phyloP scores from a whole-genome alignment of 2,329 filamentous ascomycete genomes.

The Fusarium subtropicale region DNA sequence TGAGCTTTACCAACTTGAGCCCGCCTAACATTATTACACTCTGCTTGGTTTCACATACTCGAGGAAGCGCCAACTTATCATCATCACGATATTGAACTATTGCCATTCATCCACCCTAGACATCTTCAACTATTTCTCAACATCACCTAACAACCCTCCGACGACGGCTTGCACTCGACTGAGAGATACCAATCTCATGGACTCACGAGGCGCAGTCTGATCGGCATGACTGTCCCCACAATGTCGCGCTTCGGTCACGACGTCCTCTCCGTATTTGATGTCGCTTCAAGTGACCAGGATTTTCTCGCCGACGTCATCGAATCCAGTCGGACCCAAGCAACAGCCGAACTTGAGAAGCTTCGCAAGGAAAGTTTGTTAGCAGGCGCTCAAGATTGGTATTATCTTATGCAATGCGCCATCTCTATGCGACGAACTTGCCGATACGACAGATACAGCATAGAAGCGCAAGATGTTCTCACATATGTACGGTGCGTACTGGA shows the following conservation, averaged over 20 bases:
- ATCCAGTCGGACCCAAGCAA: slow-evolving; percentile 36
- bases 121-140: not conserved
- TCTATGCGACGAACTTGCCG: slow-evolving; percentile 42
- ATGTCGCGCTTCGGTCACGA: slow-evolving; percentile 42
- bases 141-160: not conserved
- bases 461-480: slow-evolving; percentile 51
- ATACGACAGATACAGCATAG: slow-evolving; percentile 37
- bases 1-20: not conserved
- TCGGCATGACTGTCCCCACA: slow-evolving; percentile 30
- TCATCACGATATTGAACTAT: not conserved
- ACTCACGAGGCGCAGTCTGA: slow-evolving; percentile 8
- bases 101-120: not conserved
- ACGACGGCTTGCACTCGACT: not conserved
- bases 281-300: slow-evolving; percentile 46
- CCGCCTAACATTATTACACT: not conserved
- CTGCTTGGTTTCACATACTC: not conserved
- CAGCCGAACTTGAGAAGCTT: slow-evolving; percentile 48
- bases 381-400: slow-evolving; percentile 51
- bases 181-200: slow-evolving; percentile 2
- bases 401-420: slow-evolving; percentile 51
- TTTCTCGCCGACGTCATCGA: slow-evolving; percentile 51
- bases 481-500: slow-evolving; percentile 48
- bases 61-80: not conserved
- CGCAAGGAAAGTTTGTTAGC: slow-evolving; percentile 50
- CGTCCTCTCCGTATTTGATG: slow-evolving; percentile 51